Evolutionary conservation across 331 rosid species (phyloP), one percentile per base, ranked within the genome.

Genomic region (Phaseolus coccineus): DNA sequence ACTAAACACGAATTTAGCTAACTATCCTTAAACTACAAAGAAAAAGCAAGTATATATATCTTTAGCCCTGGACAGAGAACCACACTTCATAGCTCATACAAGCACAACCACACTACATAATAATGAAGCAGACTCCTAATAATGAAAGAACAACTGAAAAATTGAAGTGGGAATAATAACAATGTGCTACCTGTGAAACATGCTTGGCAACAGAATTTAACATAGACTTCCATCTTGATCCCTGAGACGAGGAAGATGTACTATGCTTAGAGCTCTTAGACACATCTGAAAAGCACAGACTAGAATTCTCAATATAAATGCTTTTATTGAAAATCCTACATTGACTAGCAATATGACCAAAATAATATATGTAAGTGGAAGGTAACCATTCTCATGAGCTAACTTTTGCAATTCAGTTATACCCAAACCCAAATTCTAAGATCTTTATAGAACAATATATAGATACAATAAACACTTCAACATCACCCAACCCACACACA

Each of bases 161-260:
- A 52, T 4, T 24, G 62, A 22, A 22, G 51, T 42, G 9, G 65
- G 9, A 71, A 52, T 51, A 50, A 78, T 14, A 24, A 66, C 78
- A 69, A 65, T 6, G 82, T 28, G 48, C 73, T 76, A 95, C 99
- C 99, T 95, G 97, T 51, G 99, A 95, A 87, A 95, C 96, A 57
- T 95, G 97, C 86, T 86, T 90, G 80, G 98, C 94, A 56, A 95
- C 79, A 31, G 96, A 85, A 84, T 88, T 80, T 56, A 91, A 75
- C 25, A 95, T 55, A 48, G 91, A 83, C 68, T 91, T 95, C 97
- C 94, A 95, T 84, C 82, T 85, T 31, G 97, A 92, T 71, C 88
- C 91, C 31, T 25, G 31, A 63, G 81, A 63, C 65, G 90, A 68
- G 67, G 89, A 77, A 74, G 90, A 44, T 40, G 77, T 12, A 27